These are phyloP conservation scores for Cordyceps fumosorosea DNA, from an alignment of 2,329 filamentous ascomycete genomes.

Conservation along the genomic window DNA sequence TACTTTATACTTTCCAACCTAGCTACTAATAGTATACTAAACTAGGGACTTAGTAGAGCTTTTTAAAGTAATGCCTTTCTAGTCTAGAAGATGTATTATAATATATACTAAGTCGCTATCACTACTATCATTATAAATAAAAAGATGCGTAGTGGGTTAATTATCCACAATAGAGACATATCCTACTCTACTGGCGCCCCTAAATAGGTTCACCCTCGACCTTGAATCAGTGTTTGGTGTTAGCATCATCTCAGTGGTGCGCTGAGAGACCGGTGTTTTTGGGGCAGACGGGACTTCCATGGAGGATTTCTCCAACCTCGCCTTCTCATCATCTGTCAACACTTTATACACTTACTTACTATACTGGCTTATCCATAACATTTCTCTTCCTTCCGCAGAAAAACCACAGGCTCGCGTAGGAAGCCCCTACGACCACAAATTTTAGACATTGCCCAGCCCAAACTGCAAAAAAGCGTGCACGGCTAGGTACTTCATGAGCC, in stretches of 20 bases:
- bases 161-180: background rate
- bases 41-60: slow-evolving; percentile 2
- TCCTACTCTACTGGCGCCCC: background rate
- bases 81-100: background rate
- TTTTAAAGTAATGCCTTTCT: background rate
- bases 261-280: no score
- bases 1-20: background rate
- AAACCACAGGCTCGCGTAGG: background rate
- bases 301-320: no score
- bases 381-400: background rate
- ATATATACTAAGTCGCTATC: background rate
- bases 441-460: background rate
- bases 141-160: background rate
- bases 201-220: background rate
- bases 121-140: background rate
- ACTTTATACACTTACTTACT: background rate
- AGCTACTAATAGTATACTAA: background rate
- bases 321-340: no score
- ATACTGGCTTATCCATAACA: background rate
- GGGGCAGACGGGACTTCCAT: no score
- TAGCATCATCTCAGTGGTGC: no score
- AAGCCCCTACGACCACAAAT: background rate
- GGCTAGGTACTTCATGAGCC: background rate
- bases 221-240: no score
- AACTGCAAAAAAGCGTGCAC: background rate